phyloP scores from a whole-genome alignment of 768 basidiomycete genomes.

The Auricularia auricula-judae region DNA sequence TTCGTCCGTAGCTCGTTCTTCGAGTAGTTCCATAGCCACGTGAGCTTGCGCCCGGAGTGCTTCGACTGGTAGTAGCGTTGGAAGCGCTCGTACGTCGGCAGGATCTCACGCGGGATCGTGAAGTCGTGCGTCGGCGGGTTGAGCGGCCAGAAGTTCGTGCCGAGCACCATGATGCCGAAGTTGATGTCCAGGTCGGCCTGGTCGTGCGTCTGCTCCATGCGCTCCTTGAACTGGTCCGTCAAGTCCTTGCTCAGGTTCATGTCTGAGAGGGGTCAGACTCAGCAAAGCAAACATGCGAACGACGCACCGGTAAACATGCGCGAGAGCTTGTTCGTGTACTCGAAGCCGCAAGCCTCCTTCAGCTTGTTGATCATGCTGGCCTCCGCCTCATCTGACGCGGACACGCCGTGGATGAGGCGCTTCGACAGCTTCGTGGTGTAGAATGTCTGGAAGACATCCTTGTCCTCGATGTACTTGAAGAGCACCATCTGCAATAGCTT shows the following conservation, averaged over 20 bases:
- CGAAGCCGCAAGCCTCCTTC: slow-evolving; percentile 93
- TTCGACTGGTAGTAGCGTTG: slow-evolving; percentile 87
- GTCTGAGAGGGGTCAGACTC: slow-evolving; percentile 36
- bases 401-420: slow-evolving; percentile 82
- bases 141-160: slow-evolving; percentile 94
- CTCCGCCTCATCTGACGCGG: slow-evolving; percentile 92
- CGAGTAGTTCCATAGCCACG: slow-evolving; percentile 97
- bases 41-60: slow-evolving; percentile 89
- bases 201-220: slow-evolving; percentile 73
- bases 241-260: slow-evolving; percentile 93
- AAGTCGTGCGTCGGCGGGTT: slow-evolving; percentile 77
- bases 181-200: slow-evolving; percentile 72
- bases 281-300: not conserved
- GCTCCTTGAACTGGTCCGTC: slow-evolving; percentile 89
- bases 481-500: slow-evolving; percentile 65
- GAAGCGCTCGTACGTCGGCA: slow-evolving; percentile 84
- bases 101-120: slow-evolving; percentile 78
- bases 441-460: slow-evolving; percentile 97
- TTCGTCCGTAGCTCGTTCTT: slow-evolving; percentile 94
- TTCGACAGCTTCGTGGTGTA: slow-evolving; percentile 91
- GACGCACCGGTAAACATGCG: slow-evolving; percentile 86
- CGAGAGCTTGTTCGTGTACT: slow-evolving; percentile 91
- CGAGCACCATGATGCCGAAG: slow-evolving; percentile 88
- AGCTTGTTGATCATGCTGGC: slow-evolving; percentile 96
- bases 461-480: slow-evolving; percentile 98